These are phyloP conservation scores for Arabidopsis thaliana DNA, from an alignment of 345 rosid genomes.

Conservation along the genomic window DNA sequence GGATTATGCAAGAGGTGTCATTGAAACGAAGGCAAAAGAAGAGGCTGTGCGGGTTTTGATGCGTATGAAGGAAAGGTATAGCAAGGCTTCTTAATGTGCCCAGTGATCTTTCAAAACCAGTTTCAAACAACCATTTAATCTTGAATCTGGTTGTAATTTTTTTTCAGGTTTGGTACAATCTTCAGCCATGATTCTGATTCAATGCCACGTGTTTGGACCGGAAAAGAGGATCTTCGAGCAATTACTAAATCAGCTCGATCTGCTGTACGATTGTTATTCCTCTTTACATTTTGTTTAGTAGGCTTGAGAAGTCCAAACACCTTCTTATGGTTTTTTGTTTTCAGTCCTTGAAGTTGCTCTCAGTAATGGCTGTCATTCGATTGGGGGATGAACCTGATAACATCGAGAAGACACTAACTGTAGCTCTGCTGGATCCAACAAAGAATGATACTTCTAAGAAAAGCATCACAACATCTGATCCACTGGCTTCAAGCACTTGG, in stretches of 20 bases:
- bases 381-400: slow-evolving; percentile 69
- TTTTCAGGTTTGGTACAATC: slow-evolving; percentile 71
- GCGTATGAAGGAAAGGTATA: slow-evolving; percentile 90
- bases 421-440: slow-evolving; percentile 63
- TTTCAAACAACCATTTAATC: slow-evolving; percentile 13
- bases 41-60: slow-evolving; percentile 81
- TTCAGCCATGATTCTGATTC: slow-evolving; percentile 94
- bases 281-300: neutral
- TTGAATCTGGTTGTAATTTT: neutral
- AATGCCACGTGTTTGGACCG: slow-evolving; percentile 98
- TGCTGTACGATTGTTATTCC: slow-evolving; percentile 53
- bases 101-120: slow-evolving; percentile 22
- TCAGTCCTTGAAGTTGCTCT: slow-evolving; percentile 86
- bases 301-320: neutral
- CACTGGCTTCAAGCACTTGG: slow-evolving; percentile 92
- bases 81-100: slow-evolving; percentile 23
- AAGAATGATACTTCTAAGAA: slow-evolving; percentile 50
- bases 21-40: slow-evolving; percentile 85
- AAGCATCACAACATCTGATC: slow-evolving; percentile 60
- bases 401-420: slow-evolving; percentile 60
- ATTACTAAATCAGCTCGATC: slow-evolving; percentile 89
- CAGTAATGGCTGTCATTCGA: slow-evolving; percentile 81
- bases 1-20: slow-evolving; percentile 68
- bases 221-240: slow-evolving; percentile 91
- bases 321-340: slow-evolving; percentile 21